Evolutionary conservation across 1,139 yeast species (phyloP), one percentile per base, ranked within the genome.

Genomic region (Lodderomyces jiufengensis): DNA sequence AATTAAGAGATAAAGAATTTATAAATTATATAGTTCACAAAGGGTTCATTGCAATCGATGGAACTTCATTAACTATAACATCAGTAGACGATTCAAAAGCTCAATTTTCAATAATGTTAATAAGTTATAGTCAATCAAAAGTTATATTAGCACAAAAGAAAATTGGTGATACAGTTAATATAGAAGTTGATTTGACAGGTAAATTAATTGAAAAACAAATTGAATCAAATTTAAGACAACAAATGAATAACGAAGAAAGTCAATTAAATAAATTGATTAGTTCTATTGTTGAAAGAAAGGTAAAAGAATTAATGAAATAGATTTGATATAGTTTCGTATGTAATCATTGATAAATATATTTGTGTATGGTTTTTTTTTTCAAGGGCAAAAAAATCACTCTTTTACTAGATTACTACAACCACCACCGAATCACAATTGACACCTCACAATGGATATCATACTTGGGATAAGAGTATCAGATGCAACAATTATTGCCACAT

Each of bases 161-260:
- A 4, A 53, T 75, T 3, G 90, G 87, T 1, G 84, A 75, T 27
- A 49, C 57, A 15, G 95, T 92, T 31, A 94, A 92, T 51, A 80
- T 94, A 35, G 98, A 92, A 61, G 98, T 92, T 16, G 98, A 92
- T 58, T 68, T 90, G 37, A 84, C 94, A 34, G 98, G 97, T 15
- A 92, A 92, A 61, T 72, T 90, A 45, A 79, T 92, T 43, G 97
- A 86, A 54, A 80, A 85, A 59, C 97, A 90, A 61, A 82, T 92
- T 34, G 75, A 71, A 37, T 45, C 72, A 31, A 71, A 70, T 37
- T 61, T 83, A 45, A 67, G 69, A 34, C 69, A 73, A 26, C 86
- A 83, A 55, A 65, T 84, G 22, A 57, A 57, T 15, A 69, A 72
- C 34, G 55, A 58, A 8, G 60, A 61, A 30, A 65, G 71, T 48